These are phyloP conservation scores for Vigna unguiculata DNA, from an alignment of 306 rosid species.

Conservation along the genomic window DNA sequence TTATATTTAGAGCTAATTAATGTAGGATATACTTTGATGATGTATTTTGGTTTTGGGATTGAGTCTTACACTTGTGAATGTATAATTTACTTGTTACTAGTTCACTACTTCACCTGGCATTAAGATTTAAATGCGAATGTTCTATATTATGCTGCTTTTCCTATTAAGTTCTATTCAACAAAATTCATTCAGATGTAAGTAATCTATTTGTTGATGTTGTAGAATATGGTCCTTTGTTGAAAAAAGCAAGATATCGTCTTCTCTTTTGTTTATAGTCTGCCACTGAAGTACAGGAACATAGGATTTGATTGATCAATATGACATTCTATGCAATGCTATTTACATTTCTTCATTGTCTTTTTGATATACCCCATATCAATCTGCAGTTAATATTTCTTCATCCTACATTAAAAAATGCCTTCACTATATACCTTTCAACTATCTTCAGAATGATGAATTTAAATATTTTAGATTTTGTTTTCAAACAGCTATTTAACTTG, in stretches of 20 bases:
- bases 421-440: constrained; percentile 13
- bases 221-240: constrained; percentile 9
- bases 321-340: constrained; percentile 19
- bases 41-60: constrained; percentile 29
- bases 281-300: background rate
- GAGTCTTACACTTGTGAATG: constrained; percentile 20
- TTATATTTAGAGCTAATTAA: constrained; percentile 30
- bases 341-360: background rate
- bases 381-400: background rate
- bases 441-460: constrained; percentile 12
- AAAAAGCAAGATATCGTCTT: constrained; percentile 33
- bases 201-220: constrained; percentile 23
- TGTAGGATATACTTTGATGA: constrained; percentile 12
- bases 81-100: constrained; percentile 22
- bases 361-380: background rate
- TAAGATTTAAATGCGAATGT: background rate
- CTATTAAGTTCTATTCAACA: constrained; percentile 1
- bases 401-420: background rate
- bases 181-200: constrained; percentile 1
- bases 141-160: background rate
- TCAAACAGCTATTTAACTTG: constrained; percentile 25
- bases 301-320: background rate
- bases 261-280: constrained; percentile 17
- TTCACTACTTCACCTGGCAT: constrained; percentile 17
- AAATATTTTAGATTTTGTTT: constrained; percentile 20